Evolutionary conservation across 2,329 filamentous ascomycete genomes (phyloP), one percentile per base, ranked within the genome.

Genomic region (Coniella lustricola): DNA sequence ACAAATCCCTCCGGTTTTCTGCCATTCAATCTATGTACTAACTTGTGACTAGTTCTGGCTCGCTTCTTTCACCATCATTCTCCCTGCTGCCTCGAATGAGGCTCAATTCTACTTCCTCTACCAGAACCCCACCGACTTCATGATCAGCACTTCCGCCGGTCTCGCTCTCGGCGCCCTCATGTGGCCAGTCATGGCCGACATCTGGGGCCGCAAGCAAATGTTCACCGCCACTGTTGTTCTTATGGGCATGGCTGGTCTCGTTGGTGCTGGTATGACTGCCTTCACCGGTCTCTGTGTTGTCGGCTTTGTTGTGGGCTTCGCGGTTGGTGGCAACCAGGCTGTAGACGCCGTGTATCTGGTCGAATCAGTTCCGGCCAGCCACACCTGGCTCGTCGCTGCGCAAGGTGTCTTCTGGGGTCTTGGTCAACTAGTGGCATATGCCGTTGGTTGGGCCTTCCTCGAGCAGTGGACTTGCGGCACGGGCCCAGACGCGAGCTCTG

Each of bases 221-320:
- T 45, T 45, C 33, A 35, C 34, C 12, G 21, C 32, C 13, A 45
- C 43, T 3, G 4, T 45, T n/a, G 32, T 45, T 14, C 43, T 45
- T 20, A 45, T 36, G 43, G 43, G 43, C n/a, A 45, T 45, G 43
- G 34, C 32, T 9, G 43, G 43, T 3, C 43, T 45, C 20, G 43
- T 45, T 13, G 43, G 43, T 7, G 43, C 43, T 5, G 43, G 43
- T 18, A 45, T 45, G 43, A 14, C 43, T 14, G 43, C 43, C 3
- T 45, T 45, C 8, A 45, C 32, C 10, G 43, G 43, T 4, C 43
- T 45, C 10, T 45, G 43, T n/a, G 43, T 45, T 20, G 43, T 45
- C 20, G 43, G 17, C 9, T 45, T 45, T 16, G 43, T 45, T 10
- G 43, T 45, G 14, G 43, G 43, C 12, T 36, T 45, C n/a, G 43